Evolutionary conservation across 2,329 filamentous ascomycete genomes (phyloP), one percentile per base, ranked within the genome.

Genomic region (Neonectria faginata): DNA sequence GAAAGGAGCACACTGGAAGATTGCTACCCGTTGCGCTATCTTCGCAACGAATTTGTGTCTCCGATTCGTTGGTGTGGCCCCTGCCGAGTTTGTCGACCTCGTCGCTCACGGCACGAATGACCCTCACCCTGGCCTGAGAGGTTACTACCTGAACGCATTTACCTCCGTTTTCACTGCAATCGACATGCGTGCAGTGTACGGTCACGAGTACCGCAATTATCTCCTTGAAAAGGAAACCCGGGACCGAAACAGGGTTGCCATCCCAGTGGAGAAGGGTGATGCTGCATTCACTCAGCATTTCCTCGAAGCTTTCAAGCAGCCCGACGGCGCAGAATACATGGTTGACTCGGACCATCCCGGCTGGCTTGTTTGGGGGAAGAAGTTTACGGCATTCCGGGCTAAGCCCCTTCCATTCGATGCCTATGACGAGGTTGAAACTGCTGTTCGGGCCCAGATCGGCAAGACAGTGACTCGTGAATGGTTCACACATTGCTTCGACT

Each of bases 311-410:
- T 99, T 99, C 77, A 89, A 90, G 10, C 86, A 91, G 52, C 89
- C 91, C 6, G 74, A 77, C 22, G 67, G 70, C 36, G 90, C 93
- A 0, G 90, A 97, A 67, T 97, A 97, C 77, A 97, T 94, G 76
- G 89, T 98, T 50, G 96, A 99, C 75, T 88, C 89, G 59, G 95
- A 98, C 76, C 92, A 97, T 76, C 93, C 95, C 5, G 96, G 96
- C 33, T 99, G 97, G 97, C 85, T 99, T 18, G 94, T 97, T 0
- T 99, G 96, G 96, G 92, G 91, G 57, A 93, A 96, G 78, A 89
- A 86, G 33, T 95, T 98, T 83, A 90, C 89, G 14, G 96, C 91
- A 0, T 94, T 91, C 77, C 88, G 89, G 65, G 89, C 91, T 3
- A 90, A 92, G 57, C 89, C 94, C 68, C 81, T 76, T 79, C 89